Percentiles rank a stretch among this genome's conserved stretches.
These are phyloP conservation scores for Heterobasidion occidentale DNA, from an alignment of 1,284 basidiomycete species.

Conservation along the genomic window DNA sequence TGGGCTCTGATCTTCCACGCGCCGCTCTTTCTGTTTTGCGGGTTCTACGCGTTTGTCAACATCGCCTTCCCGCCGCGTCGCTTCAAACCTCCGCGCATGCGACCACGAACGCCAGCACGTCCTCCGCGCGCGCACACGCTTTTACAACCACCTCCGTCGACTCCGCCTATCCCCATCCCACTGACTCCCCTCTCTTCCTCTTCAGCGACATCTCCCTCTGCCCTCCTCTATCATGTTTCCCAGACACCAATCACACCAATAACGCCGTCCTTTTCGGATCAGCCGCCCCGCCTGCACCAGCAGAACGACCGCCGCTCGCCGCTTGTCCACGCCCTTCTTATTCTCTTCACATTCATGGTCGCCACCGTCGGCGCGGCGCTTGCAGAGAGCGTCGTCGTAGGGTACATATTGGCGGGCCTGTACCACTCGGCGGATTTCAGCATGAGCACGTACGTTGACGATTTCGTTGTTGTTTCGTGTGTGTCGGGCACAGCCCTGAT, in stretches of 20 bases:
- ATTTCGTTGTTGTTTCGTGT: conserved; percentile 2
- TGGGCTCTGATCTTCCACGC: conserved; percentile 77
- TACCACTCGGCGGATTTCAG: conserved; percentile 63
- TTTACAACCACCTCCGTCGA: no score
- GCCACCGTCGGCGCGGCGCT: conserved; percentile 58
- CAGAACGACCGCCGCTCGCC: conserved; percentile 46
- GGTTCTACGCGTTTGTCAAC: conserved; percentile 65
- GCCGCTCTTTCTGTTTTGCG: conserved; percentile 63
- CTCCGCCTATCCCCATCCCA: conserved; percentile 7
- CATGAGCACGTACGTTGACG: conserved; percentile 70
- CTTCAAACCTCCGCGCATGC: conserved; percentile 1
- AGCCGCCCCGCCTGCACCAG: conserved; percentile 7
- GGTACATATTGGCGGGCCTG: conserved; percentile 62
- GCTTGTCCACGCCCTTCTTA: conserved; percentile 54
- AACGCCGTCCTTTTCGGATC: neutral
- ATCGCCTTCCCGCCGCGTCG: conserved; percentile 42
- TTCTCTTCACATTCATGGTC: conserved; percentile 51
- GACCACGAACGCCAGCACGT: neutral
- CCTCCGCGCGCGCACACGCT: neutral
- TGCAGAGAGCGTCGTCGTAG: conserved; percentile 63
- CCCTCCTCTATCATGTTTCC: conserved; percentile 3
- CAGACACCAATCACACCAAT: conserved; percentile 1
- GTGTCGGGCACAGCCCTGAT: neutral
- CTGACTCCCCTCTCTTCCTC: conserved; percentile 6
- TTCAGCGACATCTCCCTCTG: neutral